phyloP scores from a whole-genome alignment of 1,284 basidiomycete genomes.

The Moesziomyces antarcticus region DNA sequence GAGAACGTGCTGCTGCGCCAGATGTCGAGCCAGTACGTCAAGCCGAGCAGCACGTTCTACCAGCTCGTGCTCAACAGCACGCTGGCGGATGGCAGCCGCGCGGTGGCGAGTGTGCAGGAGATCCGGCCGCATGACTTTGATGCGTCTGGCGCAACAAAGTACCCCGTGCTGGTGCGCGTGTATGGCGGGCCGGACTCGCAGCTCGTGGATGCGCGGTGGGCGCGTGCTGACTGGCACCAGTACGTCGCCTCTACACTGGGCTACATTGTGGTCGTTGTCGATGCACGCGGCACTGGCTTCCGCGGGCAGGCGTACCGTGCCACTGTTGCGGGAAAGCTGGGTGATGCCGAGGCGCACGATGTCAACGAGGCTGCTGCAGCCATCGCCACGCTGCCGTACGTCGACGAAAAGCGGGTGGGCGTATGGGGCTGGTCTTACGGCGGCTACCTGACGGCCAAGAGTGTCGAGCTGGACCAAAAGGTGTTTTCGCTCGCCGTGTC shows the following conservation, averaged over 20 bases:
- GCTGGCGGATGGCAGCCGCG: constrained; percentile 14
- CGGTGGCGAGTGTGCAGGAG: constrained; percentile 87
- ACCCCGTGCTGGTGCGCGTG: constrained; percentile 75
- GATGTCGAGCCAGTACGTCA: constrained; percentile 78
- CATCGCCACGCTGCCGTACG: constrained; percentile 72
- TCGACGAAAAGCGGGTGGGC: constrained; percentile 86
- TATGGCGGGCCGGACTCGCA: constrained; percentile 90
- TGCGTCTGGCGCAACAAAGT: constrained; percentile 88
- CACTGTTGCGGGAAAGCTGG: constrained; percentile 84
- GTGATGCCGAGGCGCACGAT: constrained; percentile 85
- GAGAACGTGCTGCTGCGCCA: constrained; percentile 79
- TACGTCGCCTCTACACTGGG: constrained; percentile 84
- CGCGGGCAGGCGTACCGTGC: constrained; percentile 85
- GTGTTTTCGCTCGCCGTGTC: constrained; percentile 89
- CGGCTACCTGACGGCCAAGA: constrained; percentile 57
- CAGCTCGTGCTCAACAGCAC: constrained; percentile 46
- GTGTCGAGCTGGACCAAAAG: constrained; percentile 75
- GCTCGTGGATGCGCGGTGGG: constrained; percentile 47
- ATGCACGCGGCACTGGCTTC: constrained; percentile 93
- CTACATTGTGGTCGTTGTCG: constrained; percentile 87
- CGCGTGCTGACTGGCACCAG: constrained; percentile 76
- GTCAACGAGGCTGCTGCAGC: constrained; percentile 81
- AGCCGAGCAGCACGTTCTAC: constrained; percentile 75
- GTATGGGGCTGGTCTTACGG: constrained; percentile 71
- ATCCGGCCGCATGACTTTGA: constrained; percentile 91